A percentile compares a stretch with the other conserved stretches of the same genome.
Evolutionary conservation across 495 filamentous ascomycete genomes (phyloP).

Genomic region (Xylaria cubensis): DNA sequence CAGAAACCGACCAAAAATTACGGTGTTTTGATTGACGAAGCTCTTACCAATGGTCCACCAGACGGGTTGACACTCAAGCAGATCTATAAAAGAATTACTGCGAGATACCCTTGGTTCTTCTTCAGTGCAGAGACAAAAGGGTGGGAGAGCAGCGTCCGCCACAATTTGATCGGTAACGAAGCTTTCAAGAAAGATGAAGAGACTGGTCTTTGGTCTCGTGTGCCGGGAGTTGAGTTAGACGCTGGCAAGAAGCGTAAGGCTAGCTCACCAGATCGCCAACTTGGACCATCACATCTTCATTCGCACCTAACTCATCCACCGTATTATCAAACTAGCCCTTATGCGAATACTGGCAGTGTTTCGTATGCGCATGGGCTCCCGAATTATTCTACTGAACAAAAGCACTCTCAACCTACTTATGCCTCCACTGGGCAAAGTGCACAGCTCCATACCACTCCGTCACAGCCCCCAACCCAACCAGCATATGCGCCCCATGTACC

Average conservation of each 20-base stretch:
- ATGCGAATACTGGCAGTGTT: constrained; percentile 34
- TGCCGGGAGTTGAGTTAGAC: constrained; percentile 58
- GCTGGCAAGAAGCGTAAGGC: constrained; percentile 60
- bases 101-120: constrained; percentile 89
- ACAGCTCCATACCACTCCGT: constrained; percentile 32
- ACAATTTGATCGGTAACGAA: constrained; percentile 89
- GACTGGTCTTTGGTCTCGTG: constrained; percentile 56
- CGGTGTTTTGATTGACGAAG: constrained; percentile 88
- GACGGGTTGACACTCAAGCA: constrained; percentile 84
- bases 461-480: constrained; percentile 38
- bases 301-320: constrained; percentile 35
- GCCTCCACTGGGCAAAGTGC: constrained; percentile 33
- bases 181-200: constrained; percentile 85
- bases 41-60: constrained; percentile 72
- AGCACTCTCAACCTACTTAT: constrained; percentile 33
- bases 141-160: constrained; percentile 96
- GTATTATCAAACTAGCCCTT: constrained; percentile 42
- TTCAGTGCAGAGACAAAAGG: constrained; percentile 81
- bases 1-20: constrained; percentile 87
- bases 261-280: constrained; percentile 50
- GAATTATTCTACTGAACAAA: constrained; percentile 35
- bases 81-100: constrained; percentile 88
- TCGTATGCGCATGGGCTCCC: constrained; percentile 34
- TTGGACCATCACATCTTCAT: constrained; percentile 39
- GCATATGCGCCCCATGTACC: constrained; percentile 43